A percentile compares a stretch with the other conserved stretches of the same genome.
Conservation (phyloP, 257 asterid genomes). For the Nicotiana undulata region DNA sequence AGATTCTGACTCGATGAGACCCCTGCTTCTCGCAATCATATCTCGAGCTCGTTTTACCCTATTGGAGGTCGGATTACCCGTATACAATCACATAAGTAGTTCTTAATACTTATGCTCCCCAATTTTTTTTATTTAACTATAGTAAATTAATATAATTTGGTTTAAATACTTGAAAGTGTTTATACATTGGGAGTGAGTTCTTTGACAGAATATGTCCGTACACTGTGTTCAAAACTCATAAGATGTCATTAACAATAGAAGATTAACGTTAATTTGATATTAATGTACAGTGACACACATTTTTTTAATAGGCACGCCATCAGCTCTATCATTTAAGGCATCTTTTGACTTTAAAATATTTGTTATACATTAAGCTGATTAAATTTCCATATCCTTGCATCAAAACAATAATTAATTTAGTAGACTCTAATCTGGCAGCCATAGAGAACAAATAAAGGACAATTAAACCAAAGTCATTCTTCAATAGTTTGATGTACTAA, state of each 20-base stretch:
- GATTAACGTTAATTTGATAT: background rate
- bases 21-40: no score
- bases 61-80: no score
- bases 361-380: conserved; percentile 7
- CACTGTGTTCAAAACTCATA: background rate
- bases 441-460: conserved; percentile 8
- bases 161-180: no score
- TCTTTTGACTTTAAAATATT: conserved; percentile 29
- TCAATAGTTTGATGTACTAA: background rate
- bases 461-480: background rate
- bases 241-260: background rate
- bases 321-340: conserved; percentile 26
- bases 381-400: conserved; percentile 11
- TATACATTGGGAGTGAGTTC: background rate
- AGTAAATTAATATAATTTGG: no score
- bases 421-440: conserved; percentile 23
- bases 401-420: conserved; percentile 19
- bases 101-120: no score
- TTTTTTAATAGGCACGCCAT: conserved; percentile 19
- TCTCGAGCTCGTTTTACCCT: no score
- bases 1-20: no score
- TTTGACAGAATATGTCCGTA: background rate
- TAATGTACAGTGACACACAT: background rate
- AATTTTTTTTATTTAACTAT: no score
- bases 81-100: background rate